A percentile compares a stretch with the other conserved stretches of the same genome.
phyloP scores from a whole-genome alignment of 2,329 filamentous ascomycete species.

The Cryphonectria radicalis region DNA sequence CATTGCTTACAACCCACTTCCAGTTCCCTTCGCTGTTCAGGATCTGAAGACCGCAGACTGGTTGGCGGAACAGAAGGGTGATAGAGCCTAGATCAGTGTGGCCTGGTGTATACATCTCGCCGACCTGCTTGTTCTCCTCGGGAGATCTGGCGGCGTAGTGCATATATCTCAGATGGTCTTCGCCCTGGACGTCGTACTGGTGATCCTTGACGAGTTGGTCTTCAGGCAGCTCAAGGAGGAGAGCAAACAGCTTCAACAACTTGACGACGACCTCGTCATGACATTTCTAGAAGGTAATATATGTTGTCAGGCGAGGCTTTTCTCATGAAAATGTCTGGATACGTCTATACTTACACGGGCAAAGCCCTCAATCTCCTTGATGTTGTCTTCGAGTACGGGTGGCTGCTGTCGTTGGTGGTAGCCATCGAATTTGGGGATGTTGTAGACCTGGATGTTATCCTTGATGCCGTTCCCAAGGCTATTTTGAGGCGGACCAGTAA shows the following conservation, averaged over 20 bases:
- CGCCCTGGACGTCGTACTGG: slow-evolving; percentile 60
- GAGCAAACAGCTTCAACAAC: slow-evolving; percentile 63
- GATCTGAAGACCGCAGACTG: slow-evolving; percentile 61
- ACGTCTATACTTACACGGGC: slow-evolving; percentile 32
- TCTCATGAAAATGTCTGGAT: background rate
- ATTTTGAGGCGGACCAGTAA: background rate
- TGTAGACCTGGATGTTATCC: slow-evolving; percentile 45
- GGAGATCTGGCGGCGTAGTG: slow-evolving; percentile 55
- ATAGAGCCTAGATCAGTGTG: slow-evolving; percentile 62
- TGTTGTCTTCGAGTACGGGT: slow-evolving; percentile 50
- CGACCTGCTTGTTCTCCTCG: slow-evolving; percentile 51
- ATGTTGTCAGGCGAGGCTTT: slow-evolving; percentile 34
- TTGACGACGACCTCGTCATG: slow-evolving; percentile 61
- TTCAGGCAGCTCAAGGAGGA: slow-evolving; percentile 64
- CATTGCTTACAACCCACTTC: slow-evolving; percentile 48
- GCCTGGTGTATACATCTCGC: slow-evolving; percentile 50
- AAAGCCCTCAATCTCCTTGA: slow-evolving; percentile 61
- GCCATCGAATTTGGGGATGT: slow-evolving; percentile 42
- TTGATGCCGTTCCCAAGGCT: slow-evolving; percentile 41
- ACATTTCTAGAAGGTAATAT: slow-evolving; percentile 36
- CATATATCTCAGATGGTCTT: slow-evolving; percentile 68
- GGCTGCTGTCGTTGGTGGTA: slow-evolving; percentile 42
- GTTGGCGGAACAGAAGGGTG: slow-evolving; percentile 62
- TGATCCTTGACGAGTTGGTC: slow-evolving; percentile 60
- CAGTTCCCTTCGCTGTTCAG: slow-evolving; percentile 50